These are phyloP conservation scores for Helotiales sp. DNA, from an alignment of 2,329 filamentous ascomycete genomes.

Conservation along the genomic window DNA sequence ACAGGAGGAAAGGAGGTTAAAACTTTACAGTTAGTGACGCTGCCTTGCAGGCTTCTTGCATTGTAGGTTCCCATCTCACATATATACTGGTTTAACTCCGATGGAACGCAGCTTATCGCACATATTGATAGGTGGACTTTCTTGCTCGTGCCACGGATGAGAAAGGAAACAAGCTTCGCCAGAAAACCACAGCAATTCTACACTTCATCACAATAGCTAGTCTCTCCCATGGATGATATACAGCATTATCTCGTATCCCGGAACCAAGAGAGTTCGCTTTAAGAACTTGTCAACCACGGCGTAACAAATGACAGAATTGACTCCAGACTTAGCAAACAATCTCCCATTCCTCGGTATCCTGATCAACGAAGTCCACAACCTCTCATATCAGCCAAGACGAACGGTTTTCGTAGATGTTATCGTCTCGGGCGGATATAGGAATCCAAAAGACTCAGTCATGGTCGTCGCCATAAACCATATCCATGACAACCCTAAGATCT, in stretches of 20 bases:
- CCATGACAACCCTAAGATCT: slow-evolving; percentile 34
- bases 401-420: slow-evolving; percentile 51
- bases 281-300: slow-evolving; percentile 50
- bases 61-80: slow-evolving; percentile 22
- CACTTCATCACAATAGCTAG: slow-evolving; percentile 53
- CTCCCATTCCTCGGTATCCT: slow-evolving; percentile 49
- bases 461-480: slow-evolving; percentile 33
- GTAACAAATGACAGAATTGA: slow-evolving; percentile 43
- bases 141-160: slow-evolving; percentile 48
- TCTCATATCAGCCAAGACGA: slow-evolving; percentile 53
- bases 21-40: slow-evolving; percentile 47
- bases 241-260: slow-evolving; percentile 48
- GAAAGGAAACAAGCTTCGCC: slow-evolving; percentile 49
- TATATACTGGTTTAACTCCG: too few relatives aligned
- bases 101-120: too few relatives aligned
- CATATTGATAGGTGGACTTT: slow-evolving; percentile 32
- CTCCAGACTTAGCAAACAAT: slow-evolving; percentile 44
- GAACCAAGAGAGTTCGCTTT: slow-evolving; percentile 52
- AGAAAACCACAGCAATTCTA: slow-evolving; percentile 40
- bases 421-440: slow-evolving; percentile 51
- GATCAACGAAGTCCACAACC: slow-evolving; percentile 54
- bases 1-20: slow-evolving; percentile 43
- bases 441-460: slow-evolving; percentile 45
- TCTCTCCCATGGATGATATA: slow-evolving; percentile 55
- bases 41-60: slow-evolving; percentile 43